These are phyloP conservation scores for Pseudodiploospora longispora DNA, from an alignment of 2,329 filamentous ascomycete genomes.

Conservation along the genomic window DNA sequence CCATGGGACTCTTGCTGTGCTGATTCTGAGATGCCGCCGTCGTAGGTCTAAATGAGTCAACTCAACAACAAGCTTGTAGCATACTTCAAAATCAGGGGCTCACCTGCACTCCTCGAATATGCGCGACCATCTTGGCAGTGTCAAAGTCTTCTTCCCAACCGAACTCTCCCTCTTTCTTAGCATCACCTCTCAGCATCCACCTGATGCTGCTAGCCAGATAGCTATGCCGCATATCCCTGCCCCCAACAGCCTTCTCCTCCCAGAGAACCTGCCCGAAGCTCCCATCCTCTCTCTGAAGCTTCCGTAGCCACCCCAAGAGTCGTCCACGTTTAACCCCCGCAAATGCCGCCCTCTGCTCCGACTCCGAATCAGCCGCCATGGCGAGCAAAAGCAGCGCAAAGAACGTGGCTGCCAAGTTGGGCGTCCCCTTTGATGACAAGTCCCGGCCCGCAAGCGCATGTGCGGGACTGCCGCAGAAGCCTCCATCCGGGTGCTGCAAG, in stretches of 20 bases:
- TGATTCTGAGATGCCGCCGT: constrained; percentile 75
- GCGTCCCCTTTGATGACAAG: constrained; percentile 35
- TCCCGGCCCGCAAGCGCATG: constrained; percentile 36
- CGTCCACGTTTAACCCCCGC: constrained; percentile 56
- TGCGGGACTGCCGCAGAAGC: constrained; percentile 80
- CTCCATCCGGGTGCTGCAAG: constrained; percentile 78
- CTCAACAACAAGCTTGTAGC: neutral
- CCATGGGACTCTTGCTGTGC: constrained; percentile 77
- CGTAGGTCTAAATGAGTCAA: constrained; percentile 54
- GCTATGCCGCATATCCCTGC: constrained; percentile 78
- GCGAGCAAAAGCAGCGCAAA: constrained; percentile 75
- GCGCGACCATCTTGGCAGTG: constrained; percentile 57
- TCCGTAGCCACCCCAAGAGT: constrained; percentile 66
- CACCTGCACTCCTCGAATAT: constrained; percentile 59
- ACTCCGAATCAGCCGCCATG: constrained; percentile 33
- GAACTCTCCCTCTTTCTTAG: constrained; percentile 36
- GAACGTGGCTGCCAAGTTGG: constrained; percentile 80
- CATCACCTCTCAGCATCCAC: constrained; percentile 66
- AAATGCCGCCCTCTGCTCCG: constrained; percentile 38
- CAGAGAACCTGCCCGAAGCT: constrained; percentile 82
- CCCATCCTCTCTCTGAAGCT: constrained; percentile 72
- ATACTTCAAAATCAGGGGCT: neutral
- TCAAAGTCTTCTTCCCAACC: constrained; percentile 64
- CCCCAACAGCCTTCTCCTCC: constrained; percentile 56
- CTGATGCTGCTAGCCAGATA: constrained; percentile 76